Conservation (phyloP, 2,329 filamentous ascomycete species). For the Phyllosticta citriasiana region DNA sequence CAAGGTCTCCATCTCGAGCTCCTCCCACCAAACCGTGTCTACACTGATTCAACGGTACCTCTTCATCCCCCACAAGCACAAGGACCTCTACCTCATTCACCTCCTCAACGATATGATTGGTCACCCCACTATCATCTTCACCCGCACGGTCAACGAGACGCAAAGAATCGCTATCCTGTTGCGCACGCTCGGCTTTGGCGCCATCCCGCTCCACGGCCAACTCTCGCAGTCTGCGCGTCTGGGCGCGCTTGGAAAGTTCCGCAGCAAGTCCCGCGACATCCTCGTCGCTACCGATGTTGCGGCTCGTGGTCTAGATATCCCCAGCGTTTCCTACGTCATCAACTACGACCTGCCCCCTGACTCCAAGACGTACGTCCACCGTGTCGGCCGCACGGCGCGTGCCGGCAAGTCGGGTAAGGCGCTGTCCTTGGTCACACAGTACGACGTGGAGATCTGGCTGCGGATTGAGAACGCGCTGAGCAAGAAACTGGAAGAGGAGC, state of each 20-base stretch:
- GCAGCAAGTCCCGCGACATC: slow-evolving; percentile 67
- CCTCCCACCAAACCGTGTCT: slow-evolving; percentile 83
- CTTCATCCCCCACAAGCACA: slow-evolving; percentile 76
- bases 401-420: slow-evolving; percentile 78
- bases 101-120: slow-evolving; percentile 79
- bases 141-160: slow-evolving; percentile 81
- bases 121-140: slow-evolving; percentile 84
- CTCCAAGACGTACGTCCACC: slow-evolving; percentile 83
- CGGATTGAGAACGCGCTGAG: slow-evolving; percentile 76
- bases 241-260: slow-evolving; percentile 85
- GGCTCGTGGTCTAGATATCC: slow-evolving; percentile 84
- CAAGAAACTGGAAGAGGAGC: slow-evolving; percentile 62
- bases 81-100: slow-evolving; percentile 83
- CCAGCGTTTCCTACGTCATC: slow-evolving; percentile 76
- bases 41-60: slow-evolving; percentile 79
- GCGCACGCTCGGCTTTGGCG: slow-evolving; percentile 74
- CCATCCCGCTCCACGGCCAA: slow-evolving; percentile 87
- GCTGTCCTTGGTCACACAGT: slow-evolving; percentile 75
- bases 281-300: slow-evolving; percentile 92
- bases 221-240: slow-evolving; percentile 79
- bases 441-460: slow-evolving; percentile 71
- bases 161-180: slow-evolving; percentile 77
- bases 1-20: slow-evolving; percentile 69
- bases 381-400: slow-evolving; percentile 78
- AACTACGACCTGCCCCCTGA: slow-evolving; percentile 80